These are phyloP conservation scores for Colletotrichum shisoi DNA, from an alignment of 2,329 filamentous ascomycete species.

Conservation along the genomic window DNA sequence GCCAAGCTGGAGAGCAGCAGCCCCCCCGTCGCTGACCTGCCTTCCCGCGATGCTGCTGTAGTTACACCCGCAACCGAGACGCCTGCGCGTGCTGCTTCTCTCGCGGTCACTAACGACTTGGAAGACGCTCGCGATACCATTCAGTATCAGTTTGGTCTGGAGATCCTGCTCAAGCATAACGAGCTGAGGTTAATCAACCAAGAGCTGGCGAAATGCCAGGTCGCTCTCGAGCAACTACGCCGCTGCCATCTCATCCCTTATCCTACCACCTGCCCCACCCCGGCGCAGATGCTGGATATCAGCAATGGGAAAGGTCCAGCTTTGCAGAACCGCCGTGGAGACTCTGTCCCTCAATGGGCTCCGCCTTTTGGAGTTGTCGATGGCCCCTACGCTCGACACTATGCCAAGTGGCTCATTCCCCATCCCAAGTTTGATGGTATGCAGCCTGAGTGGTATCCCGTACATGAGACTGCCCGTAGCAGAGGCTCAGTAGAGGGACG, in stretches of 20 bases:
- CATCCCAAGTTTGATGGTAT: slow-evolving; percentile 84
- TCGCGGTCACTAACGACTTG: slow-evolving; percentile 46
- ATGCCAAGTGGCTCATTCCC: slow-evolving; percentile 92
- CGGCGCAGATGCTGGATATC: slow-evolving; percentile 73
- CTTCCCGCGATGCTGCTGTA: slow-evolving; percentile 28
- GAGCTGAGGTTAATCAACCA: slow-evolving; percentile 94
- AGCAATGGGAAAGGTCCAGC: slow-evolving; percentile 78
- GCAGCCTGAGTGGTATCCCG: slow-evolving; percentile 57
- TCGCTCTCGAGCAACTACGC: slow-evolving; percentile 90
- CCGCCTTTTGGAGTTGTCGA: slow-evolving; percentile 90
- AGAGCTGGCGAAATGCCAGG: slow-evolving; percentile 93
- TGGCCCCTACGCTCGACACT: slow-evolving; percentile 92
- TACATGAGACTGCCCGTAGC: slow-evolving; percentile 53
- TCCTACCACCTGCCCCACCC: slow-evolving; percentile 73
- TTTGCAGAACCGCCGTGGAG: slow-evolving; percentile 67
- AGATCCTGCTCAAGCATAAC: slow-evolving; percentile 92
- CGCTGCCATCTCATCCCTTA: slow-evolving; percentile 93
- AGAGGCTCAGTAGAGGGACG: slow-evolving; percentile 71
- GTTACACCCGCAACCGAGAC: slow-evolving; percentile 32
- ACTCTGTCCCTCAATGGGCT: slow-evolving; percentile 76
- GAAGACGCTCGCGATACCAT: slow-evolving; percentile 74
- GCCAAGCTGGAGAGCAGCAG: slow-evolving; percentile 45
- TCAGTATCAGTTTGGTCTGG: slow-evolving; percentile 86
- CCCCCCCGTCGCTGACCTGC: slow-evolving; percentile 24
- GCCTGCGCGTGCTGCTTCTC: slow-evolving; percentile 31